Percentiles rank a stretch among this genome's conserved stretches.
These are phyloP conservation scores for Populus trichocarpa DNA, from an alignment of 441 rosid genomes.

Conservation along the genomic window DNA sequence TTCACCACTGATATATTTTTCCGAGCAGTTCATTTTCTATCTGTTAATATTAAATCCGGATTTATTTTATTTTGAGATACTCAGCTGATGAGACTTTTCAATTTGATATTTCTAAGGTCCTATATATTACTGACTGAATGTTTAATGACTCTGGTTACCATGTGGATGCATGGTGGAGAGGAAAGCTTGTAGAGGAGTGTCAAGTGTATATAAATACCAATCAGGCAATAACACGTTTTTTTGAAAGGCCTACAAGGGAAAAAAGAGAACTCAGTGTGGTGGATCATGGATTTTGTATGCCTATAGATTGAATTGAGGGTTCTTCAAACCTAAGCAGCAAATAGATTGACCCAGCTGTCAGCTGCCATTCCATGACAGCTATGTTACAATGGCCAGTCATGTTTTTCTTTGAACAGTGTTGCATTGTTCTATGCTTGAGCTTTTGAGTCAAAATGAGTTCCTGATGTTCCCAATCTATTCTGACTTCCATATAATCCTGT, in stretches of 20 bases:
- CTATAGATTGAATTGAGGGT: neutral
- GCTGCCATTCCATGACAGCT: neutral
- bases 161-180: neutral
- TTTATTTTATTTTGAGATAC: neutral
- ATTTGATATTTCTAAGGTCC: neutral
- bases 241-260: neutral
- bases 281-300: neutral
- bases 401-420: neutral
- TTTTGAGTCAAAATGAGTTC: neutral
- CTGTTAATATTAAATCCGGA: neutral
- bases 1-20: conserved; percentile 1
- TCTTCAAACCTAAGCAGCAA: neutral
- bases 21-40: neutral
- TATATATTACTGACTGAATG: neutral
- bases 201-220: neutral
- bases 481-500: neutral
- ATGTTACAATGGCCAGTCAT: neutral
- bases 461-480: neutral
- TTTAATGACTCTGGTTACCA: neutral
- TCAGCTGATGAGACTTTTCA: neutral
- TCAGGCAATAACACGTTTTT: neutral
- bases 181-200: neutral
- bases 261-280: neutral
- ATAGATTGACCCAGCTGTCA: neutral
- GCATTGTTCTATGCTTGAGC: neutral